Conservation (phyloP, 495 filamentous ascomycete species). For the Paragyromitra xinjiangensis region DNA sequence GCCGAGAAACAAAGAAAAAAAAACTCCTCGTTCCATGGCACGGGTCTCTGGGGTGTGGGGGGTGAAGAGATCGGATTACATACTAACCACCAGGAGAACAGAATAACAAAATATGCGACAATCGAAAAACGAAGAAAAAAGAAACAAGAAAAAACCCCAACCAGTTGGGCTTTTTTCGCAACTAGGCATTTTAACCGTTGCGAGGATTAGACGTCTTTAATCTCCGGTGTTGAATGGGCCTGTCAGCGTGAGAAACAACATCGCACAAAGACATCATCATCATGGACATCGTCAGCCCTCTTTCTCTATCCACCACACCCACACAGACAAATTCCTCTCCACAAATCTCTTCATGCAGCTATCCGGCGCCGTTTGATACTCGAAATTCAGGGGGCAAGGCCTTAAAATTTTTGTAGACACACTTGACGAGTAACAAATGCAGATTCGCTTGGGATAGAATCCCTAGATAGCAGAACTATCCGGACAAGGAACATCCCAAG, state of each 20-base stretch:
- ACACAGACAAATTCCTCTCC: not conserved
- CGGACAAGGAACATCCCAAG: slow-evolving; percentile 18
- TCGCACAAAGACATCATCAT: not conserved
- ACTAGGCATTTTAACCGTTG: slow-evolving; percentile 3
- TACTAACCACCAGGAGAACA: slow-evolving; percentile 2
- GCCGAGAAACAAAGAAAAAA: not conserved
- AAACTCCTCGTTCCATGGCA: not conserved
- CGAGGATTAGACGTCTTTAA: not conserved
- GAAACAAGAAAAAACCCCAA: not conserved
- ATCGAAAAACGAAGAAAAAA: not conserved
- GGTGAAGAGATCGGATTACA: not conserved
- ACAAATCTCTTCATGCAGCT: slow-evolving; percentile 14
- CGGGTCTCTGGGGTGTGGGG: not conserved
- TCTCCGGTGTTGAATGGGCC: not conserved
- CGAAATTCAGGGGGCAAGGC: slow-evolving; percentile 15
- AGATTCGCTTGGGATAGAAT: slow-evolving; percentile 7
- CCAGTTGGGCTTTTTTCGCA: not conserved
- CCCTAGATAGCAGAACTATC: not conserved
- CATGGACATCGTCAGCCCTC: not conserved
- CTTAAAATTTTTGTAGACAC: not conserved
- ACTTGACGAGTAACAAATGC: not conserved
- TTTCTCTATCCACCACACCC: not conserved
- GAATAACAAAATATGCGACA: slow-evolving; percentile 6
- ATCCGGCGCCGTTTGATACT: slow-evolving; percentile 27
- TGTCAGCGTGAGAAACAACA: not conserved